Conservation (phyloP, 2,329 filamentous ascomycete species). For the Alternaria burnsii region DNA sequence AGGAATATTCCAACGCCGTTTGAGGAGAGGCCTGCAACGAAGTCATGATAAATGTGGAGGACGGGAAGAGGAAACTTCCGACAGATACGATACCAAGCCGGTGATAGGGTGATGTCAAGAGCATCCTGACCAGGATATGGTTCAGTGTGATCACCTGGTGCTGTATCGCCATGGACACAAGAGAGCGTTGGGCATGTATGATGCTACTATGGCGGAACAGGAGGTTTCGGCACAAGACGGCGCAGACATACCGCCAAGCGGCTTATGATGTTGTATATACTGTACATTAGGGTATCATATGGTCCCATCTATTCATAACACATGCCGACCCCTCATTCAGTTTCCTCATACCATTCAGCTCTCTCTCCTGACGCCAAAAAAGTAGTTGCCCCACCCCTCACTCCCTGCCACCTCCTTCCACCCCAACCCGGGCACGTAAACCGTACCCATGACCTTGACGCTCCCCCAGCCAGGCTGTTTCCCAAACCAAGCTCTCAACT, state of each 20-base stretch:
- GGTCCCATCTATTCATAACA: neutral
- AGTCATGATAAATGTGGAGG: conserved; percentile 11
- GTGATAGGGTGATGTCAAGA: neutral
- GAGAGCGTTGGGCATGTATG: conserved; percentile 1
- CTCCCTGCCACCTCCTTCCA: conserved; percentile 85
- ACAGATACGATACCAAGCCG: neutral
- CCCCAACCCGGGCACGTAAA: conserved; percentile 89
- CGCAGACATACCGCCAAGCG: neutral
- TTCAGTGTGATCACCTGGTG: neutral
- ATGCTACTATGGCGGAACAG: neutral
- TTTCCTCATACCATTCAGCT: neutral
- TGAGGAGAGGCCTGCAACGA: conserved; percentile 32
- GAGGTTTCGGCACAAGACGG: neutral
- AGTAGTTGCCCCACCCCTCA: conserved; percentile 93
- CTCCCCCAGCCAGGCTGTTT: conserved; percentile 54
- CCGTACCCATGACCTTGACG: conserved; percentile 75
- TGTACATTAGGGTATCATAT: conserved; percentile 21
- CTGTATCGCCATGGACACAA: neutral
- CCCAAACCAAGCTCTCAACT: conserved; percentile 66
- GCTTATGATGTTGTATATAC: conserved; percentile 7
- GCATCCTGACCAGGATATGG: neutral
- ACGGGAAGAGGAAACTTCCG: neutral
- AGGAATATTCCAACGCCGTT: conserved; percentile 37
- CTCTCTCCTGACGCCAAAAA: conserved; percentile 79
- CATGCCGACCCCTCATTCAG: neutral